Percentiles rank a stretch among this genome's conserved stretches.
These are phyloP conservation scores for Postia placenta DNA, from an alignment of 768 basidiomycete genomes.

Conservation along the genomic window DNA sequence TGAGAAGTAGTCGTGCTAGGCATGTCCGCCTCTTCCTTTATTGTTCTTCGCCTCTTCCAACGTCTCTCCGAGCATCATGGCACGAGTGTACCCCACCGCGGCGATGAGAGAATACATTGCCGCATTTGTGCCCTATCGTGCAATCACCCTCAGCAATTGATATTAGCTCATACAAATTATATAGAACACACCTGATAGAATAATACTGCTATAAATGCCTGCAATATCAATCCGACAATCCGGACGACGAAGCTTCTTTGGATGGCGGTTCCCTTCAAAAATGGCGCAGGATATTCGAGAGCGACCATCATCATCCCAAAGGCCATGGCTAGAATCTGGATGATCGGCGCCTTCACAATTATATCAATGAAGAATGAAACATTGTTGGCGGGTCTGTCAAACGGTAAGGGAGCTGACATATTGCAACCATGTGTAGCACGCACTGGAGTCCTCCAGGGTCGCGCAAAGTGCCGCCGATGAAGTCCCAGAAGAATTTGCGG, in stretches of 20 bases:
- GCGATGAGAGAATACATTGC: conserved; percentile 78
- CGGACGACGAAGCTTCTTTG: conserved; percentile 62
- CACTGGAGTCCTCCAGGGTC: conserved; percentile 78
- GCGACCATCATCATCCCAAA: conserved; percentile 53
- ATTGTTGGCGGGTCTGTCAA: conserved; percentile 55
- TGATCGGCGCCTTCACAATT: conserved; percentile 72
- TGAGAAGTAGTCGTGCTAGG: conserved; percentile 32
- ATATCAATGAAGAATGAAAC: conserved; percentile 60
- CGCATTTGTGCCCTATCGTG: conserved; percentile 72
- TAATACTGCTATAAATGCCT: conserved; percentile 55
- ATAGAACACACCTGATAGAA: conserved; percentile 64
- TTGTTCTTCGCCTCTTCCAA: conserved; percentile 63
- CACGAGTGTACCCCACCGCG: conserved; percentile 57
- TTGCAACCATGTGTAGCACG: conserved; percentile 15
- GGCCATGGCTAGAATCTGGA: conserved; percentile 64
- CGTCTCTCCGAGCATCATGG: conserved; percentile 59
- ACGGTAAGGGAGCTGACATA: not conserved
- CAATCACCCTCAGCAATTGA: not conserved
- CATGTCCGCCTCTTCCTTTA: conserved; percentile 50
- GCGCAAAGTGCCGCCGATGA: conserved; percentile 74
- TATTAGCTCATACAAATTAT: not conserved
- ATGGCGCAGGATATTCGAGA: conserved; percentile 68
- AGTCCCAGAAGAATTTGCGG: conserved; percentile 97
- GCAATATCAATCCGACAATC: conserved; percentile 57
- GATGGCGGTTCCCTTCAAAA: conserved; percentile 45